Percentiles rank a stretch among this genome's conserved stretches.
These are phyloP conservation scores for Batrachochytrium dendrobatidis DNA, from an alignment of 371 early-diverging fungal genomes.

Conservation along the genomic window DNA sequence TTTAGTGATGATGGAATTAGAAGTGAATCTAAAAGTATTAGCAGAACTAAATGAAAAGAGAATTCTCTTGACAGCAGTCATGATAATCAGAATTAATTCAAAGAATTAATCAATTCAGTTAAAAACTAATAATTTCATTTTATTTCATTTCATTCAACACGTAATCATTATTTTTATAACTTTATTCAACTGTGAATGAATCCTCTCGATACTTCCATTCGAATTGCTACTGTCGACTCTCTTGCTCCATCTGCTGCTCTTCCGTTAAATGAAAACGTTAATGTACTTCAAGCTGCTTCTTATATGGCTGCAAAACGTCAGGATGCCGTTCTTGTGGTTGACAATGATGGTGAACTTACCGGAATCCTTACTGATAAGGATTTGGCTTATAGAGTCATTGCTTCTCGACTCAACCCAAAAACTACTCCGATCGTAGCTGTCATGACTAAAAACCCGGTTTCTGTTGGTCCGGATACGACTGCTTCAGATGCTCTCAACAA, in stretches of 20 bases:
- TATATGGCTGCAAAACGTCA: constrained; percentile 91
- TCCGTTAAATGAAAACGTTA: constrained; percentile 11
- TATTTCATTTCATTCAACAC: no score
- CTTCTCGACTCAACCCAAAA: constrained; percentile 62
- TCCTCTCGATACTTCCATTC: no score
- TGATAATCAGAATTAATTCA: no score
- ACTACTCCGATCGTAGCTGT: constrained; percentile 69
- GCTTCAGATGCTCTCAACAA: constrained; percentile 58
- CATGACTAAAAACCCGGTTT: constrained; percentile 81
- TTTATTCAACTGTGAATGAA: no score
- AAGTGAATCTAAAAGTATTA: no score
- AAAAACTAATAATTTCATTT: no score
- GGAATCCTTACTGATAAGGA: constrained; percentile 91
- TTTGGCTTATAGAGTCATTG: constrained; percentile 69
- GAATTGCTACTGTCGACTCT: background rate
- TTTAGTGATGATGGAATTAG: no score
- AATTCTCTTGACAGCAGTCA: no score
- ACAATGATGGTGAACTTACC: constrained; percentile 70
- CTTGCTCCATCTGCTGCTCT: constrained; percentile 18
- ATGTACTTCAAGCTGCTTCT: constrained; percentile 17
- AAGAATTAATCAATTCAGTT: no score
- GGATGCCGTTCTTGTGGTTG: constrained; percentile 85
- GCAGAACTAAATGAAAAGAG: no score
- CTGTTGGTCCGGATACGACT: constrained; percentile 17
- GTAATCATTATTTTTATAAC: no score